phyloP scores from a whole-genome alignment of 306 rosid species.

The Myrica gale region DNA sequence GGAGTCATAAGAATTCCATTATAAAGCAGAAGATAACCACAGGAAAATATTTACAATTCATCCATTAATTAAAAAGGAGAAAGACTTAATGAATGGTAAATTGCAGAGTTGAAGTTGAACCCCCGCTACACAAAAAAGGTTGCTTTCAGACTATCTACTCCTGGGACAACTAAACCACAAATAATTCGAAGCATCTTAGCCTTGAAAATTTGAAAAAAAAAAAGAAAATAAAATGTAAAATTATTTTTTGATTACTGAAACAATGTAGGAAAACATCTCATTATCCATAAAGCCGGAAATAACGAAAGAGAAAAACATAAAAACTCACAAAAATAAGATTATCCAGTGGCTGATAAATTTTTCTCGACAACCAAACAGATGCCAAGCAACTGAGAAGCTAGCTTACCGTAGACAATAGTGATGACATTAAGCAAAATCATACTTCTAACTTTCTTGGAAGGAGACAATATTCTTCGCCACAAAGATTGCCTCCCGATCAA shows the following conservation, averaged over 20 bases:
- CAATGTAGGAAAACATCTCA: background rate
- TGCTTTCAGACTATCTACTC: background rate
- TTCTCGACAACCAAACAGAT: constrained; percentile 3
- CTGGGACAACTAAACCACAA: background rate
- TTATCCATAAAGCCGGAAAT: background rate
- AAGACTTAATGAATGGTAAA: background rate
- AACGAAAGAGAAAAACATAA: background rate
- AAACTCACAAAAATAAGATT: background rate
- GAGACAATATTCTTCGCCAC: constrained; percentile 49
- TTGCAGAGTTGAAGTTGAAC: background rate
- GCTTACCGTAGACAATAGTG: constrained; percentile 57
- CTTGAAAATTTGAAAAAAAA: background rate
- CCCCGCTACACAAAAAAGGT: background rate
- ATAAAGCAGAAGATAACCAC: background rate
- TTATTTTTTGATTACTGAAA: background rate
- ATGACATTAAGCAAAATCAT: constrained; percentile 60
- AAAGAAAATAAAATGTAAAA: too few relatives aligned
- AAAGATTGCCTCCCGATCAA: constrained; percentile 40
- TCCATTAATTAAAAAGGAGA: background rate
- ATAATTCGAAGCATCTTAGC: background rate
- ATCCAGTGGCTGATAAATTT: background rate
- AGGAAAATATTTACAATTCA: background rate
- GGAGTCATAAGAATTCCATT: background rate
- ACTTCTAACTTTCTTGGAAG: constrained; percentile 63
- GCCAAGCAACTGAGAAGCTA: background rate